A percentile compares a stretch with the other conserved stretches of the same genome.
phyloP scores from a whole-genome alignment of 306 rosid species.

The Urtica urens region DNA sequence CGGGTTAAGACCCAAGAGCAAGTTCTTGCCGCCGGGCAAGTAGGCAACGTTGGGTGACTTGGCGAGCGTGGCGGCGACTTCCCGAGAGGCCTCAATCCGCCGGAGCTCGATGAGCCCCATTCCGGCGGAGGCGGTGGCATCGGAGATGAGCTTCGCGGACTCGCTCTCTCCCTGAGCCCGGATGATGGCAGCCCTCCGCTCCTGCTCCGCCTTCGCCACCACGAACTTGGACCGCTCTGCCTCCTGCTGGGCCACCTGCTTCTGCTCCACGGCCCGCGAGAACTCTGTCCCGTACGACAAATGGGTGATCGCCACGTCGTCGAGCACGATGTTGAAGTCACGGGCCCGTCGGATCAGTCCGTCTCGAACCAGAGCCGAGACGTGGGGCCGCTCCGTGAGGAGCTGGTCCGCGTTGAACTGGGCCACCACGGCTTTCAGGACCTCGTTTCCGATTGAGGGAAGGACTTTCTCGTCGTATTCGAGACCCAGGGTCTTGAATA shows the following conservation, averaged over 20 bases:
- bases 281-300: slow-evolving; percentile 63
- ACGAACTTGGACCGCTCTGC: slow-evolving; percentile 87
- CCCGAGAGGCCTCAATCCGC: slow-evolving; percentile 87
- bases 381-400: slow-evolving; percentile 71
- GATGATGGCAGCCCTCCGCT: slow-evolving; percentile 79
- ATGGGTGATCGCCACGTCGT: slow-evolving; percentile 87
- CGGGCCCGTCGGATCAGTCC: slow-evolving; percentile 55
- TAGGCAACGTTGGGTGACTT: slow-evolving; percentile 78
- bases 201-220: slow-evolving; percentile 93
- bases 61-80: slow-evolving; percentile 60
- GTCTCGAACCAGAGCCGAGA: slow-evolving; percentile 78
- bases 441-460: slow-evolving; percentile 87
- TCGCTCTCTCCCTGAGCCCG: slow-evolving; percentile 92
- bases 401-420: slow-evolving; percentile 95
- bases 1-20: slow-evolving; percentile 63
- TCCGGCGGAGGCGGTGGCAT: slow-evolving; percentile 59
- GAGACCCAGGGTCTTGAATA: slow-evolving; percentile 76
- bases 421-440: slow-evolving; percentile 74
- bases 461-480: slow-evolving; percentile 96
- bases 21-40: slow-evolving; percentile 41
- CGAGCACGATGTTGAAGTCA: slow-evolving; percentile 76
- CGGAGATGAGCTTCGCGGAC: slow-evolving; percentile 77
- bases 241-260: slow-evolving; percentile 98
- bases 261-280: slow-evolving; percentile 82
- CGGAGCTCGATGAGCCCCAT: slow-evolving; percentile 69